phyloP scores from a whole-genome alignment of 2,329 filamentous ascomycete species.

The Hypoxylon sp. region DNA sequence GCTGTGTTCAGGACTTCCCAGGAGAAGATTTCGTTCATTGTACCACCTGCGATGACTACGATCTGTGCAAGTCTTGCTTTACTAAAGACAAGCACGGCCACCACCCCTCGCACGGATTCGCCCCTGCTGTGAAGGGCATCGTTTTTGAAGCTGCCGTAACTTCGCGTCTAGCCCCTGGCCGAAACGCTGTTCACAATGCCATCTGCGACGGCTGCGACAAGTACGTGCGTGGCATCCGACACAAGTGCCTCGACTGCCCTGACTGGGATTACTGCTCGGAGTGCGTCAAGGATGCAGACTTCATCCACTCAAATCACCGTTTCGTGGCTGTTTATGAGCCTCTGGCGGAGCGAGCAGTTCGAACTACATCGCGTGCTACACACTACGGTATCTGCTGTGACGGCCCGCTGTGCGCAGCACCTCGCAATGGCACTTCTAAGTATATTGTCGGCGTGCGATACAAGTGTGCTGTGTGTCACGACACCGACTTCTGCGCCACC shows the following conservation, averaged over 20 bases:
- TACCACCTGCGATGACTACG: conserved; percentile 84
- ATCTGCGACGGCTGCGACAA: conserved; percentile 95
- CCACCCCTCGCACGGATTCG: conserved; percentile 86
- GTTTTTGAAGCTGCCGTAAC: conserved; percentile 68
- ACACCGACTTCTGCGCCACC: conserved; percentile 92
- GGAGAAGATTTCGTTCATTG: conserved; percentile 89
- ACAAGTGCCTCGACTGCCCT: conserved; percentile 97
- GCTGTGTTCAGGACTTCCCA: conserved; percentile 72
- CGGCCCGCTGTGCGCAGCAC: conserved; percentile 81
- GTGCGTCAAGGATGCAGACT: conserved; percentile 73
- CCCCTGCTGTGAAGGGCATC: conserved; percentile 70
- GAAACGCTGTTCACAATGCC: conserved; percentile 83
- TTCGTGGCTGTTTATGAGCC: conserved; percentile 89
- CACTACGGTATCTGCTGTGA: conserved; percentile 95
- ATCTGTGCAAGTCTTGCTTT: conserved; percentile 88
- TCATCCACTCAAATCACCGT: conserved; percentile 82
- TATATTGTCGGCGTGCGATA: conserved; percentile 91
- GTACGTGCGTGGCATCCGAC: conserved; percentile 85
- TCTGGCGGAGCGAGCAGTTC: conserved; percentile 55
- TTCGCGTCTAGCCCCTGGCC: conserved; percentile 78
- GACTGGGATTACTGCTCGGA: conserved; percentile 94
- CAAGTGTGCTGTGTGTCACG: conserved; percentile 96
- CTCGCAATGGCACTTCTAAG: conserved; percentile 57
- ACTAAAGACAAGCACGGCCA: conserved; percentile 82
- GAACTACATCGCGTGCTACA: conserved; percentile 55